phyloP scores from a whole-genome alignment of 495 filamentous ascomycete genomes.

The Hypoxylon lienhwacheense region DNA sequence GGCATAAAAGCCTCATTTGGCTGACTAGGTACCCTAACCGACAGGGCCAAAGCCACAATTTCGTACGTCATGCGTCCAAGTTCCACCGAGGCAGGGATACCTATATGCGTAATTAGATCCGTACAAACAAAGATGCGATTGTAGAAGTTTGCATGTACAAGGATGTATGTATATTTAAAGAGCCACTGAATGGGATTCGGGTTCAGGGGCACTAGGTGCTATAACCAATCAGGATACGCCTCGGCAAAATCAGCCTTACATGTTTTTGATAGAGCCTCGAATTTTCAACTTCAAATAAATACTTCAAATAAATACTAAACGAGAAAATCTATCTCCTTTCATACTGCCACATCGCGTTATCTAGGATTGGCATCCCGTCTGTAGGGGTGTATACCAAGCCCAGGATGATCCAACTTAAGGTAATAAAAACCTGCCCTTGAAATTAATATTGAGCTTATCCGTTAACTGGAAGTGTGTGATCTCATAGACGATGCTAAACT shows the following conservation, averaged over 20 bases:
- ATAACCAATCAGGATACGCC: slow-evolving; percentile 19
- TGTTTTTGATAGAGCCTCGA: slow-evolving; percentile 29
- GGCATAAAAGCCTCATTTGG: too few species aligned
- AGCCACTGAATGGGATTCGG: not conserved
- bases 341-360: slow-evolving; percentile 10
- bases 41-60: slow-evolving; percentile 30
- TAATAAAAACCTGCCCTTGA: slow-evolving; percentile 36
- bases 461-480: slow-evolving; percentile 11
- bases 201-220: not conserved
- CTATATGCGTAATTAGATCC: not conserved
- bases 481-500: slow-evolving; percentile 96
- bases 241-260: slow-evolving; percentile 18
- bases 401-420: slow-evolving; percentile 99
- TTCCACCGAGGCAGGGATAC: not conserved
- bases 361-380: slow-evolving; percentile 23
- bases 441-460: slow-evolving; percentile 16
- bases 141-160: too few species aligned
- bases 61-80: slow-evolving; percentile 4
- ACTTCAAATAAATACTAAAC: not conserved
- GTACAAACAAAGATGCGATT: too few species aligned
- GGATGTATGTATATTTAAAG: not conserved
- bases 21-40: too few species aligned
- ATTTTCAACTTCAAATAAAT: slow-evolving; percentile 25
- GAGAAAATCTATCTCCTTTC: too few species aligned
- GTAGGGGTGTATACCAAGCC: slow-evolving; percentile 36